Percentiles rank a stretch among this genome's conserved stretches.
phyloP scores from a whole-genome alignment of 495 filamentous ascomycete genomes.

The Tuber brumale region DNA sequence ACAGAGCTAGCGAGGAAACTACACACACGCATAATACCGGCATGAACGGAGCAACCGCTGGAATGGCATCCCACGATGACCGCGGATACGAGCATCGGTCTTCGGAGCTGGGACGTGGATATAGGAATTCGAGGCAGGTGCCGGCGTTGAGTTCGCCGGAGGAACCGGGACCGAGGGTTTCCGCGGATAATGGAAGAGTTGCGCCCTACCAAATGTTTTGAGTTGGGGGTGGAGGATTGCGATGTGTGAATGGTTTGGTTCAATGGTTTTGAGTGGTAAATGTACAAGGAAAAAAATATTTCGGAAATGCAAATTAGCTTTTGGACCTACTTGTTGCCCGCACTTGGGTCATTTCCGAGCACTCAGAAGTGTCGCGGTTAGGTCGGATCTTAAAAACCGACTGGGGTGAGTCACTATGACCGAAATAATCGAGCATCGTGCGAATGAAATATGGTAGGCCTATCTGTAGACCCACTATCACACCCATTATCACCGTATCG shows the following conservation, averaged over 20 bases:
- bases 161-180: not conserved
- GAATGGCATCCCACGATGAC: not conserved
- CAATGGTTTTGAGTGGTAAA: not conserved
- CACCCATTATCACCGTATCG: too few species aligned
- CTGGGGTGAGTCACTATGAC: not conserved
- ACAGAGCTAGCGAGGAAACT: conserved; percentile 15
- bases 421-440: not conserved
- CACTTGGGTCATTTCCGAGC: not conserved
- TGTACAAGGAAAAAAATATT: not conserved
- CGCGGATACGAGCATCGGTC: not conserved
- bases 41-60: conserved; percentile 10
- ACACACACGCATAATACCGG: conserved; percentile 11
- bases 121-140: not conserved
- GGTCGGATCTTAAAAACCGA: not conserved
- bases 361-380: not conserved
- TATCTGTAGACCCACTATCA: too few species aligned
- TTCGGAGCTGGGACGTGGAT: not conserved
- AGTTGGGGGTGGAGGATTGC: not conserved
- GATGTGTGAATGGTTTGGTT: not conserved
- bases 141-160: not conserved
- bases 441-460: not conserved
- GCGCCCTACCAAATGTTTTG: not conserved
- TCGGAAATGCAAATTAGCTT: not conserved
- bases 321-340: not conserved
- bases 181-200: not conserved